Base-by-base conservation (phyloP, 257 asterid species). In the Solanum lignicaule region DNA sequence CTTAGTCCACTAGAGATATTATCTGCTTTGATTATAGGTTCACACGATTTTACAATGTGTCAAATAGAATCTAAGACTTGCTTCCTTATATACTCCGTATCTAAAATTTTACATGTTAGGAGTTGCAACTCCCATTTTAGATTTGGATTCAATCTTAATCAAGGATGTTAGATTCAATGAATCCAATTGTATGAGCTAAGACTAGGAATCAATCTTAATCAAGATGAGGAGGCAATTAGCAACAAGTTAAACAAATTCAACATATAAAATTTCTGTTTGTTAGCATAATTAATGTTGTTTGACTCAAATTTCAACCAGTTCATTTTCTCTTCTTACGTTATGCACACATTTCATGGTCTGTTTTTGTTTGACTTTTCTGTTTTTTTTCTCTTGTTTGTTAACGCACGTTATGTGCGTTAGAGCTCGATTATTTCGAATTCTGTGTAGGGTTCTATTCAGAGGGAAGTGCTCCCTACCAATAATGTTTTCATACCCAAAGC, bases 171-270 rank as follows among this genome's bases (percentile, higher is more conserved):
- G 41, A 71, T 71, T 32, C 38, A 71, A 23, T 36, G 83, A 23
- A 66, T 33, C 18, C 72, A 74, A 55, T 9, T 68, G 82, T 39
- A 85, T 39, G 29, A 38, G 13, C 5, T 36, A 74, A 74, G 27
- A 73, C 20, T 74, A 21, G 52, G 82, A 74, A 74, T 74, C 55
- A 75, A 75, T 75, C 83, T 36, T 75, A 73, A 73, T 33, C 29
- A 73, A 73, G 29, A 35, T 73, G 29, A 9, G 29, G 27, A 73
- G 46, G 41, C 27, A 72, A 72, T 18, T 18, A 72, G 16, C 46
- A 18, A 33, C 29, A 73, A 71, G 75, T 29, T 29, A 69, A 15
- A 72, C 41, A 7, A 72, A 31, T 72, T 18, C n/a, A 69, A 69
- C 76, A 31, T 6, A n/a, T 71, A 31, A 32, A 72, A 32, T 16